Conservation (phyloP, 2,329 filamentous ascomycete genomes). For the Sporothrix globosa region DNA sequence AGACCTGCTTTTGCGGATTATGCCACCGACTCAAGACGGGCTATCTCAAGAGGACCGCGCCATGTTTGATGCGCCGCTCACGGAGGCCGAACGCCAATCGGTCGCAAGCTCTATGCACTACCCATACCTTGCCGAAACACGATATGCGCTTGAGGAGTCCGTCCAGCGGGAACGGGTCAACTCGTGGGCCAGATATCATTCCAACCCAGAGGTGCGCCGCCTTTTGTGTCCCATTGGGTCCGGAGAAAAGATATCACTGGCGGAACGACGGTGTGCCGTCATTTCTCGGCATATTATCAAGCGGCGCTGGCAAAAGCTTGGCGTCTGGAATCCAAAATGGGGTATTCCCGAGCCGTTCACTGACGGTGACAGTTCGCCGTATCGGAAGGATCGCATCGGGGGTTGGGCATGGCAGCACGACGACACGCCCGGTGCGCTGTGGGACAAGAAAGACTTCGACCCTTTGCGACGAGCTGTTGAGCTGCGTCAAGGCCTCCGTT, state of each 20-base stretch:
- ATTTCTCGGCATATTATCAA: not conserved
- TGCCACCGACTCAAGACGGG: no score
- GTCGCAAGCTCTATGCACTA: not conserved
- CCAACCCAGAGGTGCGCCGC: constrained; percentile 1
- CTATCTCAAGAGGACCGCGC: not conserved
- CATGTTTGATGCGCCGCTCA: not conserved
- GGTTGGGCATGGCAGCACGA: not conserved
- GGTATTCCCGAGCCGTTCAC: constrained; percentile 1
- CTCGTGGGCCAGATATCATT: not conserved
- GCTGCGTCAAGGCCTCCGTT: not conserved
- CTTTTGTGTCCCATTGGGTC: not conserved
- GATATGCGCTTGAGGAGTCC: not conserved
- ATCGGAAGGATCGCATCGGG: not conserved
- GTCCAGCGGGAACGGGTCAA: not conserved
- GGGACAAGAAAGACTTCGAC: not conserved
- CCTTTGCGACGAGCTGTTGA: not conserved
- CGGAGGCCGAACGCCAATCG: not conserved
- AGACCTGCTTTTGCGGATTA: not conserved
- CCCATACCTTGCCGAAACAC: not conserved
- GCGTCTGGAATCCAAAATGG: constrained; percentile 3
- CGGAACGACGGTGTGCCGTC: not conserved
- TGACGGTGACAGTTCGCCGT: not conserved
- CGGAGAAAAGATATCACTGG: not conserved
- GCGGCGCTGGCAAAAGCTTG: constrained; percentile 17
- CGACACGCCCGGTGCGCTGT: no score